Percentiles rank a stretch among this genome's conserved stretches.
Conservation (phyloP, 768 basidiomycete genomes). For the Pisolithus marmoratus region DNA sequence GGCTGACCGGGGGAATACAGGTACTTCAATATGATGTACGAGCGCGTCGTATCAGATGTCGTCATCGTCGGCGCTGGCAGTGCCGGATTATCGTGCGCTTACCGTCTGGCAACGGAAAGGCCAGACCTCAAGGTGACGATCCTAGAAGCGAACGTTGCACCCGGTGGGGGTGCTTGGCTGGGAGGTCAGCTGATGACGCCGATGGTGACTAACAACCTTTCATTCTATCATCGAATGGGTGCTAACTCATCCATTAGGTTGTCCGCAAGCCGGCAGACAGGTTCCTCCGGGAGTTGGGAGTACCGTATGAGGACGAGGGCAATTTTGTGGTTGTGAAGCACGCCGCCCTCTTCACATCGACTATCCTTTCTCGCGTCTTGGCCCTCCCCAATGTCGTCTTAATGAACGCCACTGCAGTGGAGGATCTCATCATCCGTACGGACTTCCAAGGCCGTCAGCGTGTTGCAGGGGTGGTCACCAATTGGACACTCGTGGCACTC, state of each 20-base stretch:
- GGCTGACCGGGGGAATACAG: constrained; percentile 29
- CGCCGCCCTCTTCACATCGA: constrained; percentile 76
- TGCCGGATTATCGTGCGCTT: constrained; percentile 67
- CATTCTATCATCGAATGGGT: background rate
- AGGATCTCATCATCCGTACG: constrained; percentile 66
- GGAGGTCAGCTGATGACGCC: constrained; percentile 76
- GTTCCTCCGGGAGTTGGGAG: constrained; percentile 64
- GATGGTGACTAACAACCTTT: constrained; percentile 43
- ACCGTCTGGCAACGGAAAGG: constrained; percentile 58
- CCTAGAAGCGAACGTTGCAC: constrained; percentile 75
- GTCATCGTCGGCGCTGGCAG: constrained; percentile 74
- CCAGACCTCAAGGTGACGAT: constrained; percentile 65
- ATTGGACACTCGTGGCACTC: constrained; percentile 46
- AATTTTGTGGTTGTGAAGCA: constrained; percentile 76
- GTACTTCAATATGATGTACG: constrained; percentile 71
- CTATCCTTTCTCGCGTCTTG: constrained; percentile 64
- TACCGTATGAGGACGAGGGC: constrained; percentile 76
- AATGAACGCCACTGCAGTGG: constrained; percentile 78
- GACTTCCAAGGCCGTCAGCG: constrained; percentile 40
- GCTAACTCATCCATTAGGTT: constrained; percentile 37
- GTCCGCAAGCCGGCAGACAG: constrained; percentile 72
- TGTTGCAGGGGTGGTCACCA: constrained; percentile 49
- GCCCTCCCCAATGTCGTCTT: constrained; percentile 65
- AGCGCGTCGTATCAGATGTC: constrained; percentile 69
- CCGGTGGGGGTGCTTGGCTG: constrained; percentile 74